Base-by-base conservation (phyloP, 495 filamentous ascomycete species). In the Staphylotrichum longicolle region DNA sequence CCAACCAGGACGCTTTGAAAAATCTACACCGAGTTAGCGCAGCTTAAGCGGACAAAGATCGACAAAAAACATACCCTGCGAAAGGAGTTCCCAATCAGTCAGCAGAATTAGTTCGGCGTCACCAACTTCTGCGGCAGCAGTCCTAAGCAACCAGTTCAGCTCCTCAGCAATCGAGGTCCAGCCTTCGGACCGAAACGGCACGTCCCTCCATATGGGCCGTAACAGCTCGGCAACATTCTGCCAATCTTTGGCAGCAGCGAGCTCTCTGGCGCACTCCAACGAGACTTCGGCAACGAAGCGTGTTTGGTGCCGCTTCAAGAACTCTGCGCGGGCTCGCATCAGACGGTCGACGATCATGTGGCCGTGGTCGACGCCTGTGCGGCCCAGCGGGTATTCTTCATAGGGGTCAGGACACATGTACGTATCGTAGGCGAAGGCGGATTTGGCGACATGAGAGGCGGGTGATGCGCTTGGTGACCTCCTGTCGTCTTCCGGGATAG, bases 21-120 rank as follows among this genome's bases (percentile, higher is more conserved):
- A 91, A 20, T 72, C 86, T 87, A 69, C 45, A 66, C 27, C 39
- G 14, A 33, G 59, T 66, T 47, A 66, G 57, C 47, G n/a, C 11
- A 33, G 32, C n/a, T 42, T n/a, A 63, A 15, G 53, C 42, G 6
- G 51, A 20, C 32, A 32, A 27, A 4, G 14, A 30, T n/a, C 10
- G n/a, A 37, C 9, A 4, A 14, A 33, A 33, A 7, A 74, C 88
- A 72, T 71, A 92, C 88, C 76, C 61, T 74, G 78, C 65, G 86
- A 86, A 61, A 90, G 75, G 39, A 96, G 79, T 69, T 97, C 93
- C 85, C 92, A 93, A 56, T 91, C 87, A n/a, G 93, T 86, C 41
- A 84, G 82, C 34, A 96, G 69, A 9, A 93, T 74, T 12, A 85
- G 81, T 45, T 87, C 86, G 11, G 78, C 78, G 64, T 91, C 85